Base-by-base conservation (phyloP, 129 eudicot genomes). In the Flaveria linearis region DNA sequence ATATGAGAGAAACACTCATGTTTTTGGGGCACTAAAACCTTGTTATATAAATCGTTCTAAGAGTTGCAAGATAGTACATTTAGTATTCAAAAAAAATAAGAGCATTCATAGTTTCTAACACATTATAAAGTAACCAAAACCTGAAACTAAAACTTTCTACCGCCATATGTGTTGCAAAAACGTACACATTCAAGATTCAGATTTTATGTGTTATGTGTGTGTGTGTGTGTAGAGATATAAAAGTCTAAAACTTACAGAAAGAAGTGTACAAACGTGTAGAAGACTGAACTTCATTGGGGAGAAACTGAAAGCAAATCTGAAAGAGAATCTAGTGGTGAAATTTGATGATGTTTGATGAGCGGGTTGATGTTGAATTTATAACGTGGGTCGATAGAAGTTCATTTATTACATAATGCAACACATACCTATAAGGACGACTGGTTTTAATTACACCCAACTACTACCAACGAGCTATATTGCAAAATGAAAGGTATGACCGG, bases 221-320 rank as follows among this genome's bases (percentile, higher is more conserved):
- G n/a, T 43, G 2, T 46, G 13, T 45, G 2, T 10, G 7, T 53
- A 17, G 7, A 56, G 18, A 7, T 8, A 18, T 17, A 20, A 2
- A 56, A 30, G 36, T 30, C 5, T 30, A 20, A 9, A 1, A 75
- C 79, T 75, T 75, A 75, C 79, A 30, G 71, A 62, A 75, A 75
- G 52, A 62, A 75, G 79, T 75, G 79, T 7, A 30, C 14, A 75
- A 63, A 75, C 10, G 49, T 61, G 28, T 13, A 75, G 47, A 47
- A 75, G 61, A 62, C 17, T 46, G 71, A 75, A 45, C 72, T 46
- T 62, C 79, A 75, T 75, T 62, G 79, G 79, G 28, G 51, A 49
- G 13, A 20, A 30, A 30, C 36, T 65, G 72, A 75, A 74, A 33
- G 6, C 47, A 17, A 66, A 16, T 16, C 50, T 66, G 50, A n/a